A percentile compares a stretch with the other conserved stretches of the same genome.
phyloP scores from a whole-genome alignment of 202 grass and related monocot genomes.

The Alloteropsis angusta region DNA sequence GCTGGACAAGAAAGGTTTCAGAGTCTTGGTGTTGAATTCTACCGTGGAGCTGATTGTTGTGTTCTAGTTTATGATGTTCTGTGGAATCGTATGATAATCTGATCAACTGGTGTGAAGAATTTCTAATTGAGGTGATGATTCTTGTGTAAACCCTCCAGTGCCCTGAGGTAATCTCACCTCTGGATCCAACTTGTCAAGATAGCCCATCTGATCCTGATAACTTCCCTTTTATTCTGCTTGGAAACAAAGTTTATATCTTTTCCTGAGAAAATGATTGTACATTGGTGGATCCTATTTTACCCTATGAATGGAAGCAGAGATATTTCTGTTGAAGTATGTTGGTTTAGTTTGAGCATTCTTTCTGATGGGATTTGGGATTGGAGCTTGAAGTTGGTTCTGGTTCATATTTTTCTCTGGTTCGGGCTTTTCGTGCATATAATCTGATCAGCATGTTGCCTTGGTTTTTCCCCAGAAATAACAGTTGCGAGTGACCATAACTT shows the following conservation, averaged over 20 bases:
- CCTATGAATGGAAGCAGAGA: neutral
- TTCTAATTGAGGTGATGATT: constrained; percentile 70
- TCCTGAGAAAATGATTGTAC: no score
- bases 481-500: neutral
- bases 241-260: constrained; percentile 68
- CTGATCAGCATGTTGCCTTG: neutral
- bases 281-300: neutral
- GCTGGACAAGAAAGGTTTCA: constrained; percentile 84
- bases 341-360: neutral
- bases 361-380: neutral
- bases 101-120: constrained; percentile 84
- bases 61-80: constrained; percentile 80
- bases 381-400: neutral
- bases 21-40: constrained; percentile 85
- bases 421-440: neutral
- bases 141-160: neutral
- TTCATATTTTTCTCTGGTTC: neutral
- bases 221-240: constrained; percentile 77
- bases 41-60: constrained; percentile 77
- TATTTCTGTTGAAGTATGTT: neutral
- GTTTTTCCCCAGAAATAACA: neutral
- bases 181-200: constrained; percentile 31
- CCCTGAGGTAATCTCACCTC: neutral
- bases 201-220: constrained; percentile 82
- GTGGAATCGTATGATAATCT: constrained; percentile 88